Conservation (phyloP, 2,329 filamentous ascomycete species). For the Diaporthe destruens region DNA sequence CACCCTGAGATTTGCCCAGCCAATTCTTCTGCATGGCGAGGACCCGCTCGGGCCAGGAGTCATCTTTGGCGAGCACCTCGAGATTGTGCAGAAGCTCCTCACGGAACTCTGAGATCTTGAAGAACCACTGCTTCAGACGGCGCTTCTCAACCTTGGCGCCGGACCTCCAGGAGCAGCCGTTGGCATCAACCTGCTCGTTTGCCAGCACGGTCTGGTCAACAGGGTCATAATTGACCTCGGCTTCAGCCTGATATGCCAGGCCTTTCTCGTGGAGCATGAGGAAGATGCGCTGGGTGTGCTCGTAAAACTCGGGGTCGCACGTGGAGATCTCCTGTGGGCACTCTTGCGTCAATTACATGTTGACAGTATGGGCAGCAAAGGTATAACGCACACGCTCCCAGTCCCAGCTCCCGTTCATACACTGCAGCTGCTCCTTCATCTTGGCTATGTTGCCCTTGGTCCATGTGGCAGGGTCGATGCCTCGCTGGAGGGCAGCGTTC, state of each 20-base stretch:
- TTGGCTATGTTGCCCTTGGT: slow-evolving; percentile 82
- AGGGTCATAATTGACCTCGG: slow-evolving; percentile 90
- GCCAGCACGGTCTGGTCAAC: slow-evolving; percentile 90
- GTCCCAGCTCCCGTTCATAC: slow-evolving; percentile 86
- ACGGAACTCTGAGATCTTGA: slow-evolving; percentile 84
- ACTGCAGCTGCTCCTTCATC: slow-evolving; percentile 85
- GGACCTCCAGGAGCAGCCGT: slow-evolving; percentile 88
- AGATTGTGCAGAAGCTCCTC: slow-evolving; percentile 80
- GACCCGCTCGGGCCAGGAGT: slow-evolving; percentile 85
- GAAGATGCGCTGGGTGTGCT: slow-evolving; percentile 90
- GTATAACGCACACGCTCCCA: slow-evolving; percentile 78
- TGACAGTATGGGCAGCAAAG: neutral
- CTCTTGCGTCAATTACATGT: slow-evolving; percentile 34
- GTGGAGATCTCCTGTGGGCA: slow-evolving; percentile 79
- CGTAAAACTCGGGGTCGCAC: slow-evolving; percentile 87
- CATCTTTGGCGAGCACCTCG: slow-evolving; percentile 71
- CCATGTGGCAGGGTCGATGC: slow-evolving; percentile 82
- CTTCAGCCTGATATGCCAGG: slow-evolving; percentile 85
- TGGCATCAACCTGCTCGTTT: slow-evolving; percentile 92
- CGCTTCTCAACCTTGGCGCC: slow-evolving; percentile 86
- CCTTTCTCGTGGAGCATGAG: slow-evolving; percentile 79
- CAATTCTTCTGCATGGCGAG: slow-evolving; percentile 88
- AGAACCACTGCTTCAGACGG: slow-evolving; percentile 89
- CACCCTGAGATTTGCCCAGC: slow-evolving; percentile 84
- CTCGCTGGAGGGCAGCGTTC: slow-evolving; percentile 88